Conservation (phyloP, 306 rosid species). For the Ormosia emarginata region DNA sequence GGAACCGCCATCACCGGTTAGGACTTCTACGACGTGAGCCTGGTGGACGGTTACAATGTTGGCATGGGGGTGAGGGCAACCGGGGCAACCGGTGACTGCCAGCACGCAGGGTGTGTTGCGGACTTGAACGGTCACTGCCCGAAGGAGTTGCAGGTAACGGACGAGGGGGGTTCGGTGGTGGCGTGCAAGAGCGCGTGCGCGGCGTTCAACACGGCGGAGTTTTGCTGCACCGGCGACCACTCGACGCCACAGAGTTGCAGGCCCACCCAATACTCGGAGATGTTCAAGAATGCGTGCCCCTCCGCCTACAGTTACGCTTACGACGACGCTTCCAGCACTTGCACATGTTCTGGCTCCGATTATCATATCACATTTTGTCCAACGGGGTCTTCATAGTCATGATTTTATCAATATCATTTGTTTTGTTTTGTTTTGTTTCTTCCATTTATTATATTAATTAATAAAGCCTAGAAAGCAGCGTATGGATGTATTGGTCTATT, state of each 20-base stretch:
- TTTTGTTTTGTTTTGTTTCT: neutral
- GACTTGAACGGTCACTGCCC: conserved; percentile 69
- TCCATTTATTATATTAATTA: neutral
- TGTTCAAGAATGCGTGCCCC: conserved; percentile 89
- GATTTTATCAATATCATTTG: neutral
- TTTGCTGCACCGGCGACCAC: conserved; percentile 79
- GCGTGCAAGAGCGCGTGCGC: conserved; percentile 90
- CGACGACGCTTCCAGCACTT: conserved; percentile 87
- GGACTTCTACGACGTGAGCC: conserved; percentile 85
- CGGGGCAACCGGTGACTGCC: conserved; percentile 82
- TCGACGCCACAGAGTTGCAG: conserved; percentile 72
- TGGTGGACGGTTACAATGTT: conserved; percentile 89
- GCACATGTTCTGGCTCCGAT: conserved; percentile 73
- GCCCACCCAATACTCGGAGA: conserved; percentile 67
- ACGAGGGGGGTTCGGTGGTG: conserved; percentile 39
- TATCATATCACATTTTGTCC: conserved; percentile 77
- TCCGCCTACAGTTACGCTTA: conserved; percentile 88
- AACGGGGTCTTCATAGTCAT: conserved; percentile 2
- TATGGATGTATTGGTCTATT: neutral
- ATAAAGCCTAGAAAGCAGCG: neutral
- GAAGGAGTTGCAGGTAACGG: conserved; percentile 46
- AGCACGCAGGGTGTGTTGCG: conserved; percentile 72
- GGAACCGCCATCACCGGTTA: conserved; percentile 4
- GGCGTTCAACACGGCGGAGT: conserved; percentile 63
- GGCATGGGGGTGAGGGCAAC: conserved; percentile 65